A percentile compares a stretch with the other conserved stretches of the same genome.
phyloP scores from a whole-genome alignment of 805 yeast genomes.

The Candida saitoana region DNA sequence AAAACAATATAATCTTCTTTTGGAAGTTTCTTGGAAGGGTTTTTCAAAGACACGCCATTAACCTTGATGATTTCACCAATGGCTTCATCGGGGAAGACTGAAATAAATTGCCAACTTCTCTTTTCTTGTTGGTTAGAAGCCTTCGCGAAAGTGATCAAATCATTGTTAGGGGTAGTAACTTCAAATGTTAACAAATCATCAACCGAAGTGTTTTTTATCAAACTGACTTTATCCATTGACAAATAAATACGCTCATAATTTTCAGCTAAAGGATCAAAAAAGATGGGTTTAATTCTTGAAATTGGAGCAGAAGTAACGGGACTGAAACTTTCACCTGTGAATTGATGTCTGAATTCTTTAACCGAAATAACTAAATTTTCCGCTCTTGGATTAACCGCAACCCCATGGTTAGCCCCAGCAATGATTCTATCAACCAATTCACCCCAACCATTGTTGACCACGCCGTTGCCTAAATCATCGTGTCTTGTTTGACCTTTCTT shows the following conservation, averaged over 20 bases:
- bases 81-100: conserved; percentile 66
- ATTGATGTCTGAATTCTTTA: conserved; percentile 63
- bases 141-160: conserved; percentile 53
- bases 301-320: conserved; percentile 40
- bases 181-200: conserved; percentile 51
- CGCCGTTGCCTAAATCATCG: conserved; percentile 10
- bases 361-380: conserved; percentile 65
- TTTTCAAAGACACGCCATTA: conserved; percentile 48
- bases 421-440: conserved; percentile 75
- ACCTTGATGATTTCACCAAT: conserved; percentile 69
- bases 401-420: conserved; percentile 67
- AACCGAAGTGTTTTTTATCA: conserved; percentile 21
- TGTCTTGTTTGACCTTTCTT: conserved; percentile 21
- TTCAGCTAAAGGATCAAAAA: conserved; percentile 59
- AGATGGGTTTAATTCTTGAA: conserved; percentile 60
- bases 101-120: conserved; percentile 64
- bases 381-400: conserved; percentile 79
- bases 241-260: conserved; percentile 60
- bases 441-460: conserved; percentile 76
- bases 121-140: conserved; percentile 58
- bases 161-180: conserved; percentile 49
- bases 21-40: conserved; percentile 21
- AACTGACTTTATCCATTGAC: conserved; percentile 47
- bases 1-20: conserved; percentile 54
- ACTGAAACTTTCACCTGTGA: conserved; percentile 12